phyloP scores from a whole-genome alignment of 345 rosid species.

The Citrus unshiu region DNA sequence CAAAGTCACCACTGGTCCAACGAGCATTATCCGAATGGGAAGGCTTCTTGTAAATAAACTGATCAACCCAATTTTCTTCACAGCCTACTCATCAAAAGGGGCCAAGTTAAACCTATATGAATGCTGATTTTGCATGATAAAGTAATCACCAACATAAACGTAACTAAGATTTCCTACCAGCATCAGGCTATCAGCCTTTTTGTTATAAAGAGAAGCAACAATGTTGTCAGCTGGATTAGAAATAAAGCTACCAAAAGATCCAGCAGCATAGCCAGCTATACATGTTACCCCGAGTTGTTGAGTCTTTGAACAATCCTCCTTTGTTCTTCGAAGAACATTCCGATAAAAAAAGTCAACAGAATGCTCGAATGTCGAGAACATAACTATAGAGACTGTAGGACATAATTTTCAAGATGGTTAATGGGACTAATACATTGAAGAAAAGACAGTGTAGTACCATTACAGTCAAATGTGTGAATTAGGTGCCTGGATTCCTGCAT shows the following conservation, averaged over 20 bases:
- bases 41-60: slow-evolving; percentile 65
- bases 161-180: slow-evolving; percentile 24
- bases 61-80: slow-evolving; percentile 50
- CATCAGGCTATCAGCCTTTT: slow-evolving; percentile 40
- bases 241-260: slow-evolving; percentile 56
- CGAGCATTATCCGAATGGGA: slow-evolving; percentile 52
- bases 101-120: not conserved
- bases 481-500: not conserved
- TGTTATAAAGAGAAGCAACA: slow-evolving; percentile 49
- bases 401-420: not conserved
- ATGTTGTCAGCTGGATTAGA: slow-evolving; percentile 67
- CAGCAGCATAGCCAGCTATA: slow-evolving; percentile 75
- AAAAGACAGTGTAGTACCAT: not conserved
- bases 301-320: slow-evolving; percentile 57
- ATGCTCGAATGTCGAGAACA: slow-evolving; percentile 82
- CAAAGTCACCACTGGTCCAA: slow-evolving; percentile 59
- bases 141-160: not conserved
- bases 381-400: slow-evolving; percentile 57
- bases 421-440: not conserved
- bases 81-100: slow-evolving; percentile 36
- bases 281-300: slow-evolving; percentile 75
- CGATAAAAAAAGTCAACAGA: slow-evolving; percentile 52
- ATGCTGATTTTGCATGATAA: not conserved
- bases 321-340: slow-evolving; percentile 37
- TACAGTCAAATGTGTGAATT: not conserved